phyloP scores from a whole-genome alignment of 768 basidiomycete genomes.

The Hypholoma fasciculare region DNA sequence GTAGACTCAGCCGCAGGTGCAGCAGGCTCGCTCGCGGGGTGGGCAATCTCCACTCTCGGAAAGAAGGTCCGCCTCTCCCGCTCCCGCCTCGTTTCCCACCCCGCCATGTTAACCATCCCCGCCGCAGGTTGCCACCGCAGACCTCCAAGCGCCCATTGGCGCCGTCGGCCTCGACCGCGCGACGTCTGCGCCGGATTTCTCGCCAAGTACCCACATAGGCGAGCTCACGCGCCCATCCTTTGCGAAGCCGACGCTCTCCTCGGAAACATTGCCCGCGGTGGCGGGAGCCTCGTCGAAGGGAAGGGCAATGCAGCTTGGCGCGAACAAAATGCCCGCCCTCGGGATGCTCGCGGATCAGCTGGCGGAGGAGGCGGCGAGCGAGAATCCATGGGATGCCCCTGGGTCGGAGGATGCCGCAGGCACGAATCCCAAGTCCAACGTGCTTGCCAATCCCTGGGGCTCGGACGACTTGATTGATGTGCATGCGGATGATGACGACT shows the following conservation, averaged over 20 bases:
- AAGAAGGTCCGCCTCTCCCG: constrained; percentile 58
- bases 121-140: constrained; percentile 64
- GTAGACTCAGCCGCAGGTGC: constrained; percentile 90
- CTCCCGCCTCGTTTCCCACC: background rate
- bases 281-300: constrained; percentile 29
- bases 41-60: constrained; percentile 91
- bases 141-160: constrained; percentile 70
- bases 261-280: constrained; percentile 11
- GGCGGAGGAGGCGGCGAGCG: constrained; percentile 55
- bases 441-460: constrained; percentile 64
- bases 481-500: constrained; percentile 90
- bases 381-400: constrained; percentile 11
- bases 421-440: constrained; percentile 12
- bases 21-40: constrained; percentile 89
- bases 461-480: constrained; percentile 88
- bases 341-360: constrained; percentile 49
- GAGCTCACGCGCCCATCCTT: constrained; percentile 24
- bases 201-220: constrained; percentile 23
- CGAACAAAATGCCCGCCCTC: constrained; percentile 43
- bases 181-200: constrained; percentile 39
- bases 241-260: constrained; percentile 11
- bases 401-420: background rate
- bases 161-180: constrained; percentile 35
- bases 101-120: constrained; percentile 1
- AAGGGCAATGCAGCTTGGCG: constrained; percentile 73